Evolutionary conservation across 371 early-diverging fungal species (phyloP), one percentile per base, ranked within the genome.

Genomic region (Lichtheimia ornata): DNA sequence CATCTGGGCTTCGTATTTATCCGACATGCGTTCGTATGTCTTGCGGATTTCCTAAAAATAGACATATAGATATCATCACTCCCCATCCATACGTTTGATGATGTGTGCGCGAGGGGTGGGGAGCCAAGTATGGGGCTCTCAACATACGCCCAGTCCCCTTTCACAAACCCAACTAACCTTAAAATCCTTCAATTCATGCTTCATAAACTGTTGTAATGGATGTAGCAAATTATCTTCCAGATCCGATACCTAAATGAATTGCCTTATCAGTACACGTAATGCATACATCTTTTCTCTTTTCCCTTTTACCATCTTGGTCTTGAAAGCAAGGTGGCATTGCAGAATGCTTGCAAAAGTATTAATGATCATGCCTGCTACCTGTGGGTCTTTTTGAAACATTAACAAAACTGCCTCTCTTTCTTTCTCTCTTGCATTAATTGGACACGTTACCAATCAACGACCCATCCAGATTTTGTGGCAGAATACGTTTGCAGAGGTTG

Each of bases 1-100:
- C 22, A 88, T 66, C 14, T 88, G 87, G n/a, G 73, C 70, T 67
- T 91, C 91, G 59, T 88, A 90, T 61, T 73, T 75, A 44, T 90
- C 89, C 53, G 81, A 64, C 15, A 72, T 70, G 50, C 79, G 80
- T 50, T 89, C 88, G 69, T 75, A 87, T 7, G 68, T 63, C 64
- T 77, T 82, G 50, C 81, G 72, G 13, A 74, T 60, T 12, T 88
- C 85, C 73, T 77, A 43, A 28, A 28, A 27, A 54, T 12, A 45
- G 6, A 20, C 5, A 35, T 6, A 9, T 35, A 35, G 1, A 35
- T 35, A 35, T 4, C 4, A 35, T 35, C 35, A 35, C 35, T 11
- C 35, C 35, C 35, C 35, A 35, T 35, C 11, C 35, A 9, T 35
- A 11, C 4, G 35, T 11, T 35, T 35, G 35, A 35, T 35, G 35